Evolutionary conservation across 805 yeast species (phyloP).

Genomic region (Candida dajiaensis): DNA sequence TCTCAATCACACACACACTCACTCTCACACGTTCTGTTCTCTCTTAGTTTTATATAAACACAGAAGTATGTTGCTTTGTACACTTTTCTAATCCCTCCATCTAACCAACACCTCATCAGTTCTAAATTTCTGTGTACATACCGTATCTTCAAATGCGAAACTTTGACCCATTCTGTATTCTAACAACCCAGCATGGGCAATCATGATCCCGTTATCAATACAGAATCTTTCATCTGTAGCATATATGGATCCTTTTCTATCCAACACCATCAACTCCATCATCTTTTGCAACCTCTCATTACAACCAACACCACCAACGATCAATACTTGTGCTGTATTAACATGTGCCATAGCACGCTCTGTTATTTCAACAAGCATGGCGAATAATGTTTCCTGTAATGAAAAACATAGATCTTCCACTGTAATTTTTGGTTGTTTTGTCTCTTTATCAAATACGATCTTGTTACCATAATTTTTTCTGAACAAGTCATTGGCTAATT

Average conservation of each 20-base stretch:
- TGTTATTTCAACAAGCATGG: constrained; percentile 96
- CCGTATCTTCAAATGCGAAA: constrained; percentile 58
- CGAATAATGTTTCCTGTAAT: constrained; percentile 84
- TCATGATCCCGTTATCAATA: constrained; percentile 98
- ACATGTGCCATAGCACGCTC: constrained; percentile 99
- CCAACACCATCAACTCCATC: constrained; percentile 94
- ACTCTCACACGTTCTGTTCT: no score
- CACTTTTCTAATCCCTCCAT: constrained; percentile 61
- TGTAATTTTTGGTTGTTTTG: constrained; percentile 48
- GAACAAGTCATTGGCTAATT: constrained; percentile 68
- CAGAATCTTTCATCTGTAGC: constrained; percentile 98
- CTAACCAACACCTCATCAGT: constrained; percentile 89
- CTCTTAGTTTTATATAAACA: no score
- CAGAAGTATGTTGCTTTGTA: no score
- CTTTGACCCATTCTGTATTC: constrained; percentile 76
- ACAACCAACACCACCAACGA: constrained; percentile 99
- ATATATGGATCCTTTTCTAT: constrained; percentile 80
- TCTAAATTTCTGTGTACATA: constrained; percentile 88
- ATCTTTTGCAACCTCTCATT: constrained; percentile 86
- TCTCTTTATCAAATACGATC: constrained; percentile 30
- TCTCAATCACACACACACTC: no score
- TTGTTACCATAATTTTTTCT: constrained; percentile 34
- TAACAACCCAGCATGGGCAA: constrained; percentile 93
- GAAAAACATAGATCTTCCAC: constrained; percentile 89
- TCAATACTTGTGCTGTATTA: constrained; percentile 77